phyloP scores from a whole-genome alignment of 2,329 filamentous ascomycete species.

The Alternaria viburni region DNA sequence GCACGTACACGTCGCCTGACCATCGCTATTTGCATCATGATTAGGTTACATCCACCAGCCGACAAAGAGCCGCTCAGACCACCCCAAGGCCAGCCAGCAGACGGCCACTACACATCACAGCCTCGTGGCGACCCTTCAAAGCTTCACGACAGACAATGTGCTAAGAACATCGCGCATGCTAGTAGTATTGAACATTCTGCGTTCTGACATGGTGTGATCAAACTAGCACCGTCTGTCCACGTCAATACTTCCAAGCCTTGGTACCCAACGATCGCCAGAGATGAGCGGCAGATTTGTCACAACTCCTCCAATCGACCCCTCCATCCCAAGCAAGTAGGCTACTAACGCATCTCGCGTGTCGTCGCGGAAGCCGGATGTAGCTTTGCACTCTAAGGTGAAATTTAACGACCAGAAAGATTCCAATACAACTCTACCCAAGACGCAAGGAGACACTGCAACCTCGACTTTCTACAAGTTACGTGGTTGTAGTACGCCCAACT shows the following conservation, averaged over 20 bases:
- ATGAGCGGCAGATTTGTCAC: conserved; percentile 58
- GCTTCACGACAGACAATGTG: not conserved
- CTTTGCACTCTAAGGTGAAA: too few species aligned
- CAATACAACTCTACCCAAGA: too few species aligned
- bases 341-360: not conserved
- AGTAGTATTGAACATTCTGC: not conserved
- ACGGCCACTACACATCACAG: not conserved
- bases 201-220: not conserved
- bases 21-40: conserved; percentile 1
- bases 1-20: not conserved
- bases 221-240: not conserved
- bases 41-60: not conserved
- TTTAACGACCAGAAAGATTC: too few species aligned
- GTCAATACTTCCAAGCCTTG: not conserved
- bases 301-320: conserved; percentile 27
- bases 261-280: conserved; percentile 59
- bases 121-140: not conserved
- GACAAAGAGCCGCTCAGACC: not conserved
- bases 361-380: not conserved
- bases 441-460: too few species aligned
- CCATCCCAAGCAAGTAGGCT: not conserved
- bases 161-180: not conserved
- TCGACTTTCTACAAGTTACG: too few species aligned
- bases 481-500: not conserved
- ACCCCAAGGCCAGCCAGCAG: not conserved